phyloP scores from a whole-genome alignment of 163 green algal species.

The Picocystis sp. region DNA sequence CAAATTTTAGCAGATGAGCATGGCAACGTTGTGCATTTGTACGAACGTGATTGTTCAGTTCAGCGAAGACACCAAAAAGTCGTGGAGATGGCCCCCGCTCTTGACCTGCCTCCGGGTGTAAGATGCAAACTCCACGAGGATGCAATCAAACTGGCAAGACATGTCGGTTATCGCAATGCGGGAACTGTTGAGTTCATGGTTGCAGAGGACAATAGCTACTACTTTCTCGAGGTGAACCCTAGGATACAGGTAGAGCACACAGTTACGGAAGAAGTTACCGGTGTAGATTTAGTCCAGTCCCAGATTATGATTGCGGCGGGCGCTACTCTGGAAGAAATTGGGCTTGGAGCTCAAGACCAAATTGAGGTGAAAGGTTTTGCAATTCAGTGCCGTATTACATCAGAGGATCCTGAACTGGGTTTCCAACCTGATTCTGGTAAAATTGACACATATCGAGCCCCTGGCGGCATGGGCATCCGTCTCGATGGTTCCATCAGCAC shows the following conservation, averaged over 20 bases:
- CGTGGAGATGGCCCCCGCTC: conserved; percentile 70
- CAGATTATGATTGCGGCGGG: conserved; percentile 63
- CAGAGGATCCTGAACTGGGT: conserved; percentile 65
- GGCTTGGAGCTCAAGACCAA: conserved; percentile 15
- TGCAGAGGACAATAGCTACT: conserved; percentile 63
- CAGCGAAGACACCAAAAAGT: conserved; percentile 90
- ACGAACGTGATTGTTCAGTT: conserved; percentile 85
- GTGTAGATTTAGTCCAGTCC: conserved; percentile 72
- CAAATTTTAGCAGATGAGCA: conserved; percentile 78
- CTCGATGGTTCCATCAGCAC: conserved; percentile 66
- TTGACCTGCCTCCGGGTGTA: conserved; percentile 25
- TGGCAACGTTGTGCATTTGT: conserved; percentile 84
- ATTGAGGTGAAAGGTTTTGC: conserved; percentile 41
- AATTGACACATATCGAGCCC: conserved; percentile 67
- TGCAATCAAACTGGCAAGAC: conserved; percentile 55
- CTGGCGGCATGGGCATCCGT: conserved; percentile 69
- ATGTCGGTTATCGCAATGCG: conserved; percentile 54
- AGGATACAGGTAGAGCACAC: conserved; percentile 83
- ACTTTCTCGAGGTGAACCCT: conserved; percentile 63
- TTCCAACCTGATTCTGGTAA: conserved; percentile 69
- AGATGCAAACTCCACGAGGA: conserved; percentile 41
- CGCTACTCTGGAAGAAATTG: conserved; percentile 10
- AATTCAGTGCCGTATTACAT: conserved; percentile 80
- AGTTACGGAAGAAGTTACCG: conserved; percentile 84
- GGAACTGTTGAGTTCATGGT: conserved; percentile 96